Evolutionary conservation across 2,329 filamentous ascomycete genomes (phyloP).

Genomic region (Botryotinia calthae): DNA sequence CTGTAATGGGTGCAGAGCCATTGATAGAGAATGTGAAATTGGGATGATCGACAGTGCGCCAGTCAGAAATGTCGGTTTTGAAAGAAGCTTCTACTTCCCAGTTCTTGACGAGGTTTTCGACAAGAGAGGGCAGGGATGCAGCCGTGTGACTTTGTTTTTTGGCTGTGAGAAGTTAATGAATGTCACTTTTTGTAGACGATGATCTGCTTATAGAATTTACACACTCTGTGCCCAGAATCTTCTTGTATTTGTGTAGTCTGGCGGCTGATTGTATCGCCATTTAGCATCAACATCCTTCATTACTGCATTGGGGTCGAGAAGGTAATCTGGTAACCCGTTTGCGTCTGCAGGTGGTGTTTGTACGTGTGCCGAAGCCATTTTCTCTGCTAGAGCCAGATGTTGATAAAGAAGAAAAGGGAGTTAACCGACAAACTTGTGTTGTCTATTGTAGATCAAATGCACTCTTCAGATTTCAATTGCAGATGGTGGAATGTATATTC

Average conservation of each 20-base stretch:
- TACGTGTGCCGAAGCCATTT: conserved; percentile 7
- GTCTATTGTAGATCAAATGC: not conserved
- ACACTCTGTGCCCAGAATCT: conserved; percentile 57
- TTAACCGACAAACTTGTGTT: not conserved
- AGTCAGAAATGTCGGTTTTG: conserved; percentile 59
- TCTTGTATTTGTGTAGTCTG: conserved; percentile 64
- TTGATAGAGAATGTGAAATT: conserved; percentile 65
- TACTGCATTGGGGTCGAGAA: conserved; percentile 57
- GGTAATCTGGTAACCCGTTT: conserved; percentile 51
- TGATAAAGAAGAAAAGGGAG: not conserved
- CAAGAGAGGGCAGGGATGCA: conserved; percentile 56
- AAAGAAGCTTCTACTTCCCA: conserved; percentile 71
- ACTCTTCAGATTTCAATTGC: not conserved
- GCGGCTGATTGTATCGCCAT: conserved; percentile 60
- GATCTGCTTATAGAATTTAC: conserved; percentile 29
- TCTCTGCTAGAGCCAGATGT: not conserved
- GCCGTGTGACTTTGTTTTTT: conserved; percentile 55
- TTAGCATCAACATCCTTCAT: conserved; percentile 50
- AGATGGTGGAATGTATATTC: not conserved
- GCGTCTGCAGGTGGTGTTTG: conserved; percentile 20
- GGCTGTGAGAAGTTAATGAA: conserved; percentile 42
- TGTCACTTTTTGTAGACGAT: not conserved
- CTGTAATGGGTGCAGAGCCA: conserved; percentile 54
- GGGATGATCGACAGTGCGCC: conserved; percentile 60
- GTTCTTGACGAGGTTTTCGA: conserved; percentile 70